These are phyloP conservation scores for Silene latifolia DNA, from an alignment of 148 eudicot genomes.

Conservation along the genomic window DNA sequence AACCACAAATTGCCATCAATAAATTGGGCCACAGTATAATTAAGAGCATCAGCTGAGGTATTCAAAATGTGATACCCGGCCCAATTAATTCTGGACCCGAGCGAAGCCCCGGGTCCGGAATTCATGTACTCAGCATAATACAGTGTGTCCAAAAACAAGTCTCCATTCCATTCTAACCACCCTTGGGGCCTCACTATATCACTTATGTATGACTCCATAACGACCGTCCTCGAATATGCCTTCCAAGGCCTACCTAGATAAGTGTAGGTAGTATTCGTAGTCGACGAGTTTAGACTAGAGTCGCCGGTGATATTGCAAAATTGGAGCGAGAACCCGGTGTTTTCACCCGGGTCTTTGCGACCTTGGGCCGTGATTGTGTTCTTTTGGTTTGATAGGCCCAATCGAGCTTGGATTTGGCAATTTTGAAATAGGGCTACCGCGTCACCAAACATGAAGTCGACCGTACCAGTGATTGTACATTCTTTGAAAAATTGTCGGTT, in stretches of 20 bases:
- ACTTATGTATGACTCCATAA: slow-evolving; percentile 68
- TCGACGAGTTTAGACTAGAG: slow-evolving; percentile 31
- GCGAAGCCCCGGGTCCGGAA: slow-evolving; percentile 61
- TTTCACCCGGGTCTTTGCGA: slow-evolving; percentile 50
- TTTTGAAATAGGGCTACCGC: slow-evolving; percentile 66
- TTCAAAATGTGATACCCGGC: slow-evolving; percentile 59
- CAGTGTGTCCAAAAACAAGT: slow-evolving; percentile 53
- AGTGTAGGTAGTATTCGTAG: slow-evolving; percentile 34
- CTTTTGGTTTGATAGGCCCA: slow-evolving; percentile 71
- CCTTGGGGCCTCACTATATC: slow-evolving; percentile 55
- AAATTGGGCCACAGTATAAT: slow-evolving; percentile 66
- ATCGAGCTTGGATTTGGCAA: slow-evolving; percentile 57
- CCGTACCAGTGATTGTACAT: slow-evolving; percentile 75
- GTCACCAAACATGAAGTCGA: slow-evolving; percentile 83
- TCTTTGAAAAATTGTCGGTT: slow-evolving; percentile 77
- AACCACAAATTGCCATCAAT: slow-evolving; percentile 70
- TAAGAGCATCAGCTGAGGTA: slow-evolving; percentile 43
- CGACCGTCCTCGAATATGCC: slow-evolving; percentile 55
- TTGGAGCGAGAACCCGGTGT: slow-evolving; percentile 74
- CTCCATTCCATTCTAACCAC: slow-evolving; percentile 82
- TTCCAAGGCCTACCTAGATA: slow-evolving; percentile 90
- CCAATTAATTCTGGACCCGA: slow-evolving; percentile 59
- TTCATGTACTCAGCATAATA: slow-evolving; percentile 73
- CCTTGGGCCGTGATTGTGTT: slow-evolving; percentile 93
- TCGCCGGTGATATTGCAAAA: slow-evolving; percentile 63